Base-by-base conservation (phyloP, 108 stramenopile species). In the Nitzschia putrida region DNA sequence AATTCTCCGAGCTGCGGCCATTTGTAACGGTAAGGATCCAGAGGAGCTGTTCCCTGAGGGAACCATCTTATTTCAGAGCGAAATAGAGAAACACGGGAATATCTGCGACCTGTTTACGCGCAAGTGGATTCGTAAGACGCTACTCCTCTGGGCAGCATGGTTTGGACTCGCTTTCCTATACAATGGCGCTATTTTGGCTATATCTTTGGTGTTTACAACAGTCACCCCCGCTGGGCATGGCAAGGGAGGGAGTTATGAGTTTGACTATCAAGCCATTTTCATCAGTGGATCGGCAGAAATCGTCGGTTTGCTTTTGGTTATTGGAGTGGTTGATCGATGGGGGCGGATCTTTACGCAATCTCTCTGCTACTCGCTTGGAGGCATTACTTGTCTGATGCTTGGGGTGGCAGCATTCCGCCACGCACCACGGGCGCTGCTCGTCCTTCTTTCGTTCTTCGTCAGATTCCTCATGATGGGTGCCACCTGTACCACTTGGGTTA, bases 261-360 rank as follows among this genome's bases (percentile, higher is more conserved):
- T 87, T 72, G 81, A 87, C 51, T 84, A 82, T 66, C 44, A 54
- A 37, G 77, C 86, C 16, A 80, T 87, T 37, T 80, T 82, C 52
- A 75, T 87, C 39, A 77, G 78, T 24, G 59, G 69, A 0, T 80
- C 81, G 6, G 78, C 86, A 25, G 86, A 84, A 61, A 72, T 84
- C 12, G 34, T 83, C 12, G 86, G 81, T 22, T 50, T 80, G 41
- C 24, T 71, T 16, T 8, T 80, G 0, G 83, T 72, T 4, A 70
- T 82, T 7, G 22, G 53, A 16, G 66, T 58, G 22, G 57, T 87
- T 29, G 81, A 87, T 65, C 64, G 78, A 23, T 24, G 57, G 25
- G 85, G 85, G 0, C 57, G 86, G 5, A 70, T 84, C 34, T 42
- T 64, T 7, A 77, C 78, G 12, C 83, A 84, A 47, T 57, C 57